Conservation (phyloP, 371 early-diverging fungal genomes). For the Polyrhizophydium stewartii region DNA sequence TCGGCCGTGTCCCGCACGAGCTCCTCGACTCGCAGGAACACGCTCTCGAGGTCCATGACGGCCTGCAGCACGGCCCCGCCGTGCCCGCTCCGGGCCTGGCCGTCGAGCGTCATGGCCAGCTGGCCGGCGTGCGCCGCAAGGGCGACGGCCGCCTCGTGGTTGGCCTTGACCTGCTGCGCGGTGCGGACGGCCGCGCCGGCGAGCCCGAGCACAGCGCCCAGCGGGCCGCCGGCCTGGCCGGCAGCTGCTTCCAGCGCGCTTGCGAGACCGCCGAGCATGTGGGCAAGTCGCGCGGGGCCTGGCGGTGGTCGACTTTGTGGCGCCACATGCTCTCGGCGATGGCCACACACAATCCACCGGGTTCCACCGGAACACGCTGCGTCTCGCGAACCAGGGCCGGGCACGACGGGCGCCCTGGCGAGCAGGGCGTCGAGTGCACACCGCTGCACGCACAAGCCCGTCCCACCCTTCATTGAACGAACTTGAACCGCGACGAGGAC, state of each 20-base stretch:
- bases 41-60: not conserved
- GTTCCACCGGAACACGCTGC: no score
- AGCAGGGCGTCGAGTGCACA: conserved; percentile 15
- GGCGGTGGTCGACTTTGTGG: no score
- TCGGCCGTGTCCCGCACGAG: not conserved
- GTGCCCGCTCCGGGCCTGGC: not conserved
- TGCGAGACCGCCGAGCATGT: no score
- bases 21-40: not conserved
- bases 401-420: conserved; percentile 21
- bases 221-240: no score
- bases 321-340: no score
- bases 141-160: not conserved
- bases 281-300: no score
- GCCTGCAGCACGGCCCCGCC: not conserved
- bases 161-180: not conserved
- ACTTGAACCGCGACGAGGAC: no score
- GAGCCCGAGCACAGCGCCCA: not conserved
- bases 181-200: not conserved
- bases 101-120: not conserved
- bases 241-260: no score
- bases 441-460: conserved; percentile 30
- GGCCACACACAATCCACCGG: no score
- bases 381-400: no score
- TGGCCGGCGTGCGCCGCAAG: not conserved
- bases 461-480: conserved; percentile 37